Base-by-base conservation (phyloP, 2,329 filamentous ascomycete genomes). In the Fusarium begoniae region DNA sequence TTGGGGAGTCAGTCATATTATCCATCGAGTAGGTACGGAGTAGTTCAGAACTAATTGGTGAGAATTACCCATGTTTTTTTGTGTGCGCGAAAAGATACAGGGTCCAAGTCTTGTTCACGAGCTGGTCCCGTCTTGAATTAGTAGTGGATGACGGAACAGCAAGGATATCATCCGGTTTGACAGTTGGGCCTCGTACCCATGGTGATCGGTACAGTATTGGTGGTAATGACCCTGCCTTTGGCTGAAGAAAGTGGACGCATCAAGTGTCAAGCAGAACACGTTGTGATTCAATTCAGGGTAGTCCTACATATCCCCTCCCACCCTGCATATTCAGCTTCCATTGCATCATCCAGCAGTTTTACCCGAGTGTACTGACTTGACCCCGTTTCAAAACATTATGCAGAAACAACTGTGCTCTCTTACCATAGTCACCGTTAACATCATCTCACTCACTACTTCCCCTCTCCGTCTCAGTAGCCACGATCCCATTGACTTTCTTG, bases 31-130 rank as follows among this genome's bases (percentile, higher is more conserved):
- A n/a, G n/a, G n/a, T 48, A 48, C 26, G 14, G 26, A 30, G 26
- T 44, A 50, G 47, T 24, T n/a, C 37, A 45, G 32, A 35, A 45
- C 28, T 47, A 41, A 68, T 58, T 66, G 45, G 69, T n/a, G 57
- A 62, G 47, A 69, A 55, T 51, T 58, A 30, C 30, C 43, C 54
- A 59, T 51, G 63, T 53, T 70, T 66, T 70, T 68, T 40, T 71
- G 44, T 45, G 67, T 35, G 68, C 48, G 67, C 66, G 63, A 62
- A 72, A 72, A 55, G 63, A 60, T 59, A 69, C 53, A 69, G 69
- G 71, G 73, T 75, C 73, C 69, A 75, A 75, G 66, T 75, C 64
- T 72, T 75, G 72, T 72, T 70, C 68, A 61, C 53, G 54, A 63
- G 53, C 72, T 75, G 59, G 72, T 65, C 63, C 71, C 65, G 35